Conservation (phyloP, 768 basidiomycete genomes). For the Amyloporia xantha region DNA sequence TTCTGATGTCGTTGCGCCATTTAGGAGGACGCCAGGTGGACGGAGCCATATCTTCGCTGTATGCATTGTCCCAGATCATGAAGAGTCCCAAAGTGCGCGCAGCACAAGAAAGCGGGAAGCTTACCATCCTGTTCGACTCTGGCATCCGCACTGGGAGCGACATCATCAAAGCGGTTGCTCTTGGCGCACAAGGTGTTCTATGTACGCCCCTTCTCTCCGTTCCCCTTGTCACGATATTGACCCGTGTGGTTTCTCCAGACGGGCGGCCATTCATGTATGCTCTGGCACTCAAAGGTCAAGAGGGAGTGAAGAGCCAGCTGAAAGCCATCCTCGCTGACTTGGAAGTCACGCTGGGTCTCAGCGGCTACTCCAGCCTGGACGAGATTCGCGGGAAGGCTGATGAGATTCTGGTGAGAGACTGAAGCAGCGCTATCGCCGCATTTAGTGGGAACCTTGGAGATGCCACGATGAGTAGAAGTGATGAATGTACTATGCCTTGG, state of each 20-base stretch:
- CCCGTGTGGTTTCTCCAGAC: constrained; percentile 33
- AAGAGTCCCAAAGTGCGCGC: constrained; percentile 49
- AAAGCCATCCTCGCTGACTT: constrained; percentile 62
- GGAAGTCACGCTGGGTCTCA: constrained; percentile 55
- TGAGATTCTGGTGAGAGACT: constrained; percentile 40
- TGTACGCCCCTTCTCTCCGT: constrained; percentile 36
- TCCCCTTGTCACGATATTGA: not conserved
- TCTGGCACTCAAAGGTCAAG: constrained; percentile 60
- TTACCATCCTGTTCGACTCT: constrained; percentile 72
- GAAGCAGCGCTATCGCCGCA: too few relatives aligned
- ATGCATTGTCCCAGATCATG: constrained; percentile 64
- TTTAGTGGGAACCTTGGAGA: too few relatives aligned
- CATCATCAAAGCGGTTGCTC: constrained; percentile 76
- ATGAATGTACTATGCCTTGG: too few relatives aligned
- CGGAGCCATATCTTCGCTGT: constrained; percentile 68
- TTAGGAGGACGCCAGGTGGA: constrained; percentile 77
- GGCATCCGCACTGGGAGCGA: constrained; percentile 83
- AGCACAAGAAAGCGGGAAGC: constrained; percentile 52
- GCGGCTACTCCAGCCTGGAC: constrained; percentile 49
- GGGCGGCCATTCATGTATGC: constrained; percentile 75
- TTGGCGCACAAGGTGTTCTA: constrained; percentile 79
- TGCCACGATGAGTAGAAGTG: too few relatives aligned
- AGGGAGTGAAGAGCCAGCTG: constrained; percentile 71
- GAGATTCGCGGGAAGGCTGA: constrained; percentile 59
- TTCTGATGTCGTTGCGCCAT: not conserved